phyloP scores from a whole-genome alignment of 2,329 filamentous ascomycete genomes.

The Polytolypa hystricis region DNA sequence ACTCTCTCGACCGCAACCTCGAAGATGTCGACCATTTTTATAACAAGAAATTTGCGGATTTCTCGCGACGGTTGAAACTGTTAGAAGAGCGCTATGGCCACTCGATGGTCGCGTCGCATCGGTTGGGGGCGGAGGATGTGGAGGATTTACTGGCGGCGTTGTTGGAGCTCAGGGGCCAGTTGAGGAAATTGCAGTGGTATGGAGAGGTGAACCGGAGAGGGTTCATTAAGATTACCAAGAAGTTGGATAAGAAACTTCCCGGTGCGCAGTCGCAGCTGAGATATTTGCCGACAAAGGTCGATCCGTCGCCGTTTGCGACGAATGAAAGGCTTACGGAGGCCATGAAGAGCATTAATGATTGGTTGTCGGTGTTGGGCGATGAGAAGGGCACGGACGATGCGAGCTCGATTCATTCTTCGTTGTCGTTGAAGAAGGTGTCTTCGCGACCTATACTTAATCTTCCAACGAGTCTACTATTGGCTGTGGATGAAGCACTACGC shows the following conservation, averaged over 20 bases:
- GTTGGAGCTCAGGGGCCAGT: conserved; percentile 73
- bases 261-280: conserved; percentile 65
- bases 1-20: conserved; percentile 88
- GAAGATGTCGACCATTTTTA: conserved; percentile 96
- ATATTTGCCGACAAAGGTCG: conserved; percentile 84
- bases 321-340: conserved; percentile 49
- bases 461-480: conserved; percentile 43
- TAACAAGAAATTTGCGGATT: conserved; percentile 86
- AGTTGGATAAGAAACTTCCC: conserved; percentile 88
- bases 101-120: conserved; percentile 55
- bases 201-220: conserved; percentile 91
- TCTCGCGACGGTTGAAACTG: conserved; percentile 70
- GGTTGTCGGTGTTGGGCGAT: conserved; percentile 74
- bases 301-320: conserved; percentile 76
- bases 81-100: conserved; percentile 80
- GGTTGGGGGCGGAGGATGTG: conserved; percentile 75
- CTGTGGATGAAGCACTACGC: conserved; percentile 30
- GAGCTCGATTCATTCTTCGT: conserved; percentile 55
- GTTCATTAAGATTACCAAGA: conserved; percentile 98
- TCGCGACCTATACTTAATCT: conserved; percentile 66
- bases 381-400: conserved; percentile 65
- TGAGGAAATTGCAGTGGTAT: conserved; percentile 94
- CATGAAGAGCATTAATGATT: conserved; percentile 70
- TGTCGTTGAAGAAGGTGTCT: conserved; percentile 65
- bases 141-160: conserved; percentile 86